These are phyloP conservation scores for Solanum chacoense DNA, from an alignment of 305 asterid genomes.

Conservation along the genomic window DNA sequence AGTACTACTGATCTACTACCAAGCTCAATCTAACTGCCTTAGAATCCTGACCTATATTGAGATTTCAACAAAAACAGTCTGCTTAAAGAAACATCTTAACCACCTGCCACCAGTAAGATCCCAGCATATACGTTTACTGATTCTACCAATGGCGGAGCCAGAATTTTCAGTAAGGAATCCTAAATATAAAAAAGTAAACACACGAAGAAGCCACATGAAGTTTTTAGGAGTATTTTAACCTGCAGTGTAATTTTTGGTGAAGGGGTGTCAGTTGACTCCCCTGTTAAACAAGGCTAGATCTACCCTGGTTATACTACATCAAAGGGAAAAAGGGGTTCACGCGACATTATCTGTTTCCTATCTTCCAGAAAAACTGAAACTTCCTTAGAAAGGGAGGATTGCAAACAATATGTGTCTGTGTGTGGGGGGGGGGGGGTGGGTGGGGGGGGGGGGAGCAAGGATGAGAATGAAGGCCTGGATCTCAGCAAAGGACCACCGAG, in stretches of 20 bases:
- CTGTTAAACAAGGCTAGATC: neutral
- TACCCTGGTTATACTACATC: neutral
- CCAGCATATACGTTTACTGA: neutral
- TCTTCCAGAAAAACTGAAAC: neutral
- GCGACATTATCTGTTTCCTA: neutral
- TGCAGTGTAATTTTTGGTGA: neutral
- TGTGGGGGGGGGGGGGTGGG: accelerated
- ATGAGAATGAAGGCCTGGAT: neutral
- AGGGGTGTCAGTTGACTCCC: neutral
- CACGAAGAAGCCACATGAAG: neutral
- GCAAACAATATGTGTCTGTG: neutral
- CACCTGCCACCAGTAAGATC: neutral
- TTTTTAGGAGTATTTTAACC: neutral
- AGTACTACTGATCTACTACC: neutral
- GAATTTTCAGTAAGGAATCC: neutral
- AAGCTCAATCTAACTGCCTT: neutral
- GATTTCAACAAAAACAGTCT: neutral
- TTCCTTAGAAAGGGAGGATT: neutral
- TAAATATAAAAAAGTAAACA: neutral
- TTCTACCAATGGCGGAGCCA: neutral
- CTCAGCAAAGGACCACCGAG: neutral
- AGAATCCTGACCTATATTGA: neutral
- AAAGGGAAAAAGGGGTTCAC: neutral
- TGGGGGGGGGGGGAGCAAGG: neutral
- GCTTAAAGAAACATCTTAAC: neutral